Evolutionary conservation across 495 filamentous ascomycete genomes (phyloP).

Genomic region (Penicillium flavigenum): DNA sequence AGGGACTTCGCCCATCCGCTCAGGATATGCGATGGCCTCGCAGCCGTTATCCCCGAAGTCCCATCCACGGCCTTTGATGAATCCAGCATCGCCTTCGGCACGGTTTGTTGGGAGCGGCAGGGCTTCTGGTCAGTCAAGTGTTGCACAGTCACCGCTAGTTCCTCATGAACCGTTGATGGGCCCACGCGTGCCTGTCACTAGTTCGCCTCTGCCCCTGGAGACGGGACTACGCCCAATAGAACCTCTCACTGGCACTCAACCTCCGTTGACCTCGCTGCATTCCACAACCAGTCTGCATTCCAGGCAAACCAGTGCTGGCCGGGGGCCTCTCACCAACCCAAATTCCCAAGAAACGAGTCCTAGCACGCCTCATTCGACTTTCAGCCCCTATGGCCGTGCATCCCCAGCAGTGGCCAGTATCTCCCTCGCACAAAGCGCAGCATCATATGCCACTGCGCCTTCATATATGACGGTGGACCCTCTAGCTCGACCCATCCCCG

Average conservation of each 20-base stretch:
- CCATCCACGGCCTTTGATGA: slow-evolving; percentile 56
- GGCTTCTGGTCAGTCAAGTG: slow-evolving; percentile 46
- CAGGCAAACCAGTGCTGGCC: slow-evolving; percentile 44
- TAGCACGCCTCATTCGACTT: slow-evolving; percentile 51
- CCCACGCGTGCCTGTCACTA: slow-evolving; percentile 26
- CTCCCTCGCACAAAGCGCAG: slow-evolving; percentile 23
- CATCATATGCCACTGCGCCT: slow-evolving; percentile 21
- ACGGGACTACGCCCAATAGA: slow-evolving; percentile 28
- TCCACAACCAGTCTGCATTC: slow-evolving; percentile 44
- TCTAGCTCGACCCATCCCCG: slow-evolving; percentile 25
- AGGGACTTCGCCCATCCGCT: slow-evolving; percentile 36
- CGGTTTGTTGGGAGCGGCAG: slow-evolving; percentile 37
- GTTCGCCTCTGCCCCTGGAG: slow-evolving; percentile 35
- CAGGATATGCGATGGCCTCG: slow-evolving; percentile 34
- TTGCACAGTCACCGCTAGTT: slow-evolving; percentile 48
- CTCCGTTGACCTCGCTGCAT: slow-evolving; percentile 35
- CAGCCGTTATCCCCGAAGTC: slow-evolving; percentile 41
- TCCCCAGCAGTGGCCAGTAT: slow-evolving; percentile 42
- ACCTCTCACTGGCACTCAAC: slow-evolving; percentile 32
- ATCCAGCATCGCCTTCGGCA: slow-evolving; percentile 61
- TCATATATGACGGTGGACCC: slow-evolving; percentile 36
- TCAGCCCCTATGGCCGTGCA: slow-evolving; percentile 47
- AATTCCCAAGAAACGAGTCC: slow-evolving; percentile 58
- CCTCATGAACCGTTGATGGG: slow-evolving; percentile 36
- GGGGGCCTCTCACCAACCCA: slow-evolving; percentile 34